These are phyloP conservation scores for Pythium dissotocum DNA, from an alignment of 352 stramenopile genomes.

Conservation along the genomic window DNA sequence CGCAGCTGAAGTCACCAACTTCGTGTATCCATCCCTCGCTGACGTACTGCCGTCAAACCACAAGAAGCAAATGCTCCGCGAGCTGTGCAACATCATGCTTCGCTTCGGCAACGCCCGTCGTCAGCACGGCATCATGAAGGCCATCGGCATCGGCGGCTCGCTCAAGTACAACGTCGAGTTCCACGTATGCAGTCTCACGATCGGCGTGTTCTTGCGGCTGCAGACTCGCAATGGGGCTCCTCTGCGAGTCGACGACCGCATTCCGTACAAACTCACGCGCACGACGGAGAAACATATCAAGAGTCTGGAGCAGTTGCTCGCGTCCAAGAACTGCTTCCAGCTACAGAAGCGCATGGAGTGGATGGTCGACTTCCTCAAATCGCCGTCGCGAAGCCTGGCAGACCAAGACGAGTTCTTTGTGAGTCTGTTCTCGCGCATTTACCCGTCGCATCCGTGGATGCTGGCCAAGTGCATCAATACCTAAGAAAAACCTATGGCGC, in stretches of 20 bases:
- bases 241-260: slow-evolving; percentile 70
- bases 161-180: slow-evolving; percentile 80
- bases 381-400: slow-evolving; percentile 65
- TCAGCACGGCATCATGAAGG: slow-evolving; percentile 86
- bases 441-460: slow-evolving; percentile 77
- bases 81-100: slow-evolving; percentile 64
- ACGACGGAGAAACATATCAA: slow-evolving; percentile 80
- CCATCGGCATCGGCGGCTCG: slow-evolving; percentile 74
- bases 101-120: slow-evolving; percentile 64
- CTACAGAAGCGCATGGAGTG: slow-evolving; percentile 73
- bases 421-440: slow-evolving; percentile 83
- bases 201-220: slow-evolving; percentile 76
- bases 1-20: slow-evolving; percentile 73
- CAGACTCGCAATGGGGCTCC: slow-evolving; percentile 73
- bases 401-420: slow-evolving; percentile 89
- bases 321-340: slow-evolving; percentile 78
- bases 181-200: slow-evolving; percentile 69
- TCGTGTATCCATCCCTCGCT: slow-evolving; percentile 59
- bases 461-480: slow-evolving; percentile 61
- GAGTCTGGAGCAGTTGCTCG: slow-evolving; percentile 67
- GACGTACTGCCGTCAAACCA: slow-evolving; percentile 54
- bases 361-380: slow-evolving; percentile 66
- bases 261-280: slow-evolving; percentile 78
- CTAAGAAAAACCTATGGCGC: background rate
- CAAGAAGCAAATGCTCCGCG: slow-evolving; percentile 82